Conservation (phyloP, 176 grass and related monocot species). For the Microstegium vimineum region DNA sequence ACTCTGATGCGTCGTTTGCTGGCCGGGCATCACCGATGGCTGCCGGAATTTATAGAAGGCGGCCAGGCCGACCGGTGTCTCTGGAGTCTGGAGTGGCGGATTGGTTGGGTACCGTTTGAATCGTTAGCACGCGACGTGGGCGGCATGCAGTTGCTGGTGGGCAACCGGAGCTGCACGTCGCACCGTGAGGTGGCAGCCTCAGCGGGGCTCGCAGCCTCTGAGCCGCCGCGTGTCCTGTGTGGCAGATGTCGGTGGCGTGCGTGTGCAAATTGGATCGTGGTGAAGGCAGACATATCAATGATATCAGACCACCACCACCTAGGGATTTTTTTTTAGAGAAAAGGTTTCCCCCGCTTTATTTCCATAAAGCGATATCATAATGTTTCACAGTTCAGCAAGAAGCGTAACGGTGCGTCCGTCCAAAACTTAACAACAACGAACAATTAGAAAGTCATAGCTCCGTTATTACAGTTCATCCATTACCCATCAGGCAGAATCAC, state of each 20-base stretch:
- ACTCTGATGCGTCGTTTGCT: background rate
- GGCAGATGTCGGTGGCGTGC: background rate
- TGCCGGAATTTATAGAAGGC: background rate
- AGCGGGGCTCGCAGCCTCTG: background rate
- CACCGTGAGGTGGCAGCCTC: slow-evolving; percentile 28
- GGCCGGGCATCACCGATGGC: background rate
- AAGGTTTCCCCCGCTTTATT: too few species aligned
- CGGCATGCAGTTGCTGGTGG: background rate
- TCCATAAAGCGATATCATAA: too few species aligned
- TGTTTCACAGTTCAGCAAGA: too few species aligned
- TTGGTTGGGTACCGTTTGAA: background rate
- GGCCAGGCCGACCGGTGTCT: background rate
- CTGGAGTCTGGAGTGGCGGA: background rate
- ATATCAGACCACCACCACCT: background rate
- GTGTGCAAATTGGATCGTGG: background rate
- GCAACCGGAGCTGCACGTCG: slow-evolving; percentile 11
- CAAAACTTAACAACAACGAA: too few species aligned
- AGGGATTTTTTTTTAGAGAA: too few species aligned
- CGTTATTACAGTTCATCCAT: too few species aligned
- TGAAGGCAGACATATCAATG: background rate
- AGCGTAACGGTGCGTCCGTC: too few species aligned
- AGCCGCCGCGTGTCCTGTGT: background rate
- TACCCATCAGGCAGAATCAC: too few species aligned
- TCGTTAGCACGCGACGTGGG: background rate
- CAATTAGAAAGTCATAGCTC: too few species aligned